Conservation (phyloP, 2,329 filamentous ascomycete species). For the Pyrenophora tritici-repentis region DNA sequence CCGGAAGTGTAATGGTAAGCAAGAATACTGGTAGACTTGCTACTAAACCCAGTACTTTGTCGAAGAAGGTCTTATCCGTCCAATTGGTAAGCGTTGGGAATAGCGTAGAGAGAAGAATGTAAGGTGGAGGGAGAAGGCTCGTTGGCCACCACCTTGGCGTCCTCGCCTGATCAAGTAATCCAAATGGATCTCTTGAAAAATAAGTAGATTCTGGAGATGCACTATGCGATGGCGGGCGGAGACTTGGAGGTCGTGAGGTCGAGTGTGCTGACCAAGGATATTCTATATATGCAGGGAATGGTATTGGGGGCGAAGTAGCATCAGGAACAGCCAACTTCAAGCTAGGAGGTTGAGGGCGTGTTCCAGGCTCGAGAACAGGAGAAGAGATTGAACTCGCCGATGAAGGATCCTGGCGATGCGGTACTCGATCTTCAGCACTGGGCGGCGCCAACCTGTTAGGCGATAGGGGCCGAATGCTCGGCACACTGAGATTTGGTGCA, state of each 20-base stretch:
- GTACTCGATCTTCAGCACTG: conserved; percentile 36
- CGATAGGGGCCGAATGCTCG: conserved; percentile 26
- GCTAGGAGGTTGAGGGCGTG: conserved; percentile 37
- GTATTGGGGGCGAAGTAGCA: conserved; percentile 56
- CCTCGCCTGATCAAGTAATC: conserved; percentile 46
- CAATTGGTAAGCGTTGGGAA: conserved; percentile 88
- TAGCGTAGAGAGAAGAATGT: conserved; percentile 71
- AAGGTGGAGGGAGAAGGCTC: conserved; percentile 70
- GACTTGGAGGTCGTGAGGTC: conserved; percentile 59
- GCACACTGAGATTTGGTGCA: conserved; percentile 33
- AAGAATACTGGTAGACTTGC: conserved; percentile 91
- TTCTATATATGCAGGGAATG: conserved; percentile 73
- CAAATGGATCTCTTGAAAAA: conserved; percentile 54
- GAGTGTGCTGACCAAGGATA: conserved; percentile 47
- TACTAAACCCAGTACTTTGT: conserved; percentile 77
- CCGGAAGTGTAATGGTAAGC: conserved; percentile 85
- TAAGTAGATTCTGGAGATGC: conserved; percentile 54
- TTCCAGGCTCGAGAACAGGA: conserved; percentile 30
- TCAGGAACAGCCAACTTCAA: conserved; percentile 51
- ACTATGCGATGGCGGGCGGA: conserved; percentile 60
- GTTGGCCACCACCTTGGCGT: conserved; percentile 81
- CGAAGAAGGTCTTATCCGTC: conserved; percentile 81
- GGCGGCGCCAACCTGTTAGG: conserved; percentile 46
- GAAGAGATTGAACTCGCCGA: conserved; percentile 35
- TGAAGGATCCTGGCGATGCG: conserved; percentile 23